Base-by-base conservation (phyloP, 1,284 basidiomycete genomes). In the Leccinum subfulvum region DNA sequence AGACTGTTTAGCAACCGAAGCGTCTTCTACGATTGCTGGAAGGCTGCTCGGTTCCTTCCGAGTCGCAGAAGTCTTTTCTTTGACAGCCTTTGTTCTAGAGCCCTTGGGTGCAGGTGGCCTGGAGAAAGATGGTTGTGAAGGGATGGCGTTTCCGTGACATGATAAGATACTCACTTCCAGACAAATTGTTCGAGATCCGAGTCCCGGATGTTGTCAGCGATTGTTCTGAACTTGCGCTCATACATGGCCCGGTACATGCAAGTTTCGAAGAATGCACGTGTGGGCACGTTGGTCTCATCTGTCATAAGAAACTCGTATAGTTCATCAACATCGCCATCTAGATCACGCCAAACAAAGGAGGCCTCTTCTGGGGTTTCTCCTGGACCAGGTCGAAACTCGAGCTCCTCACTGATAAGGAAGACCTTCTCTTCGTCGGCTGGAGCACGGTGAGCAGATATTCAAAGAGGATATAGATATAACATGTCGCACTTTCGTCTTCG, bases 201-300 rank as follows among this genome's bases (percentile, higher is more conserved):
- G 67, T 94, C 91, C 18, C 77, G 76, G 8, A 89, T 84, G 60
- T 80, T 82, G 65, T 95, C 91, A 18, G 92, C 91, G 65, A 84
- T 87, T 58, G 70, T 80, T 69, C 82, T 87, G 79, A 89, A 90
- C 80, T 95, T 96, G 78, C 93, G 85, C 75, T 98, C 96, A 76
- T 90, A 98, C 83, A 97, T 94, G 62, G 96, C 97, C 51, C 94
- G 89, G 68, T 97, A 90, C 81, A 95, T 91, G 75, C 95, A 95
- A 55, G 92, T 89, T 76, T 97, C 94, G 73, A 98, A 97, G 77
- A 92, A 91, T 14, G 90, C 88, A 57, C 86, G 86, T 5, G 93
- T 95, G 1, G 94, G 93, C 18, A 83, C 88, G 68, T 94, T 94
- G 13, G 93, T 92, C 16, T 90, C 92, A 52, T 81, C 78, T 2